Percentiles rank a stretch among this genome's conserved stretches.
phyloP scores from a whole-genome alignment of 163 green algal genomes.

The Volvox carteri region DNA sequence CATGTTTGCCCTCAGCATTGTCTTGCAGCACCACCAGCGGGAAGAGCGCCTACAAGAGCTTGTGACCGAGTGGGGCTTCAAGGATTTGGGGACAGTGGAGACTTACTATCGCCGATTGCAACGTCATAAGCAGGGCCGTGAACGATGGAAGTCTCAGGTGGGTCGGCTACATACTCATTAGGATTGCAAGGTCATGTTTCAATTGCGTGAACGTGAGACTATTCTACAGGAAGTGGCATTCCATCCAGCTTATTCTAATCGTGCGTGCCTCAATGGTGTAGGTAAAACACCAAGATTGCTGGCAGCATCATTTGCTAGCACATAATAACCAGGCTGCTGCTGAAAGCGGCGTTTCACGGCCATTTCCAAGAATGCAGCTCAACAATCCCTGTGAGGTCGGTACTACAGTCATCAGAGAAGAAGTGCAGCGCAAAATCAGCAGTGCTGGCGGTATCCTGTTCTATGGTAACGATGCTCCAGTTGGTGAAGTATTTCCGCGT shows the following conservation, averaged over 20 bases:
- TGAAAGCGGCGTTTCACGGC: background rate
- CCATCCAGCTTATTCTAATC: background rate
- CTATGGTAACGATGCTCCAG: background rate
- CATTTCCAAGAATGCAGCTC: slow-evolving; percentile 19
- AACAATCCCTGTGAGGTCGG: background rate
- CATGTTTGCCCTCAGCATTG: background rate
- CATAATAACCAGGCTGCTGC: slow-evolving; percentile 28
- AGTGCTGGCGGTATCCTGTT: slow-evolving; percentile 6
- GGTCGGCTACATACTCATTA: background rate
- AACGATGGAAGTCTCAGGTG: slow-evolving; percentile 1
- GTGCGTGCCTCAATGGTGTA: background rate
- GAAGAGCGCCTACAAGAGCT: slow-evolving; percentile 62
- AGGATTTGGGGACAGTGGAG: slow-evolving; percentile 73
- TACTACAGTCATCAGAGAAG: background rate
- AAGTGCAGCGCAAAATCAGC: background rate
- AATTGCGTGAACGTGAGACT: background rate
- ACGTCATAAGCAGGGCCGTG: slow-evolving; percentile 52
- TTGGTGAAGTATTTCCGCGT: background rate
- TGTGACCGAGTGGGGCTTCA: slow-evolving; percentile 78
- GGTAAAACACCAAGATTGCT: background rate
- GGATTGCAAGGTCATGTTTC: background rate
- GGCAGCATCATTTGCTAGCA: background rate
- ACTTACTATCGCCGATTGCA: slow-evolving; percentile 69
- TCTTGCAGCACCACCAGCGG: background rate
- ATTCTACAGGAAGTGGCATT: background rate